phyloP scores from a whole-genome alignment of 768 basidiomycete genomes.

The Lyophyllum decastes region DNA sequence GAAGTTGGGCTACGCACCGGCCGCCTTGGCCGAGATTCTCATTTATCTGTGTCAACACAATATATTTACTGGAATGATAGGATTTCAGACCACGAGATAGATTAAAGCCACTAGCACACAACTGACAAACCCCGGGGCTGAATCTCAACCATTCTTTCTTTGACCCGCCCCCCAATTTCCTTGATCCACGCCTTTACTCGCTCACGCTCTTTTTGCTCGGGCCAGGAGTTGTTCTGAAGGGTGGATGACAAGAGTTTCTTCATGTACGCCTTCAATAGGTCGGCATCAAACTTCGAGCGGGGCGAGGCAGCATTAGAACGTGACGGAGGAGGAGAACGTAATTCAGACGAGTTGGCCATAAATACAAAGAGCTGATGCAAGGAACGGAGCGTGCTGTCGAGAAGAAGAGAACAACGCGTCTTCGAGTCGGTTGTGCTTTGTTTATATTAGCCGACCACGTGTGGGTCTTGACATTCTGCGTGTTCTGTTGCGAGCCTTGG shows the following conservation, averaged over 20 bases:
- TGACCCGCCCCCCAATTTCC: slow-evolving; percentile 82
- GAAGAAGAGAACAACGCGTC: slow-evolving; percentile 10
- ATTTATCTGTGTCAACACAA: slow-evolving; percentile 82
- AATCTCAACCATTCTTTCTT: slow-evolving; percentile 84
- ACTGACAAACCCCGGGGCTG: slow-evolving; percentile 83
- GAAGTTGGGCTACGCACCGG: slow-evolving; percentile 52
- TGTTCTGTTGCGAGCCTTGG: background rate
- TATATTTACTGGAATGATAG: slow-evolving; percentile 65
- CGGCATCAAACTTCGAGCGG: slow-evolving; percentile 68
- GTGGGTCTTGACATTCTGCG: slow-evolving; percentile 7
- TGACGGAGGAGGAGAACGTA: slow-evolving; percentile 63
- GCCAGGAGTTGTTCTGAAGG: slow-evolving; percentile 66
- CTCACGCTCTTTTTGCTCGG: slow-evolving; percentile 67
- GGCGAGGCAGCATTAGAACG: slow-evolving; percentile 64
- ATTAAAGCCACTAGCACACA: slow-evolving; percentile 4
- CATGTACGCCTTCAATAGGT: slow-evolving; percentile 75
- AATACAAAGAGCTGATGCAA: background rate
- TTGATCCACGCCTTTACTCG: slow-evolving; percentile 76
- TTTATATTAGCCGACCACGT: slow-evolving; percentile 23
- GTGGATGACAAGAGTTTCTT: slow-evolving; percentile 78
- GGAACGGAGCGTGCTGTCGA: background rate
- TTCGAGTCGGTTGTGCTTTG: slow-evolving; percentile 7
- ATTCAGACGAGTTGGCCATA: slow-evolving; percentile 30
- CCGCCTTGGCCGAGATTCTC: slow-evolving; percentile 87
- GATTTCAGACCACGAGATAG: slow-evolving; percentile 11